Evolutionary conservation across 2,329 filamentous ascomycete species (phyloP).

Genomic region (Nigrospora oryzae): DNA sequence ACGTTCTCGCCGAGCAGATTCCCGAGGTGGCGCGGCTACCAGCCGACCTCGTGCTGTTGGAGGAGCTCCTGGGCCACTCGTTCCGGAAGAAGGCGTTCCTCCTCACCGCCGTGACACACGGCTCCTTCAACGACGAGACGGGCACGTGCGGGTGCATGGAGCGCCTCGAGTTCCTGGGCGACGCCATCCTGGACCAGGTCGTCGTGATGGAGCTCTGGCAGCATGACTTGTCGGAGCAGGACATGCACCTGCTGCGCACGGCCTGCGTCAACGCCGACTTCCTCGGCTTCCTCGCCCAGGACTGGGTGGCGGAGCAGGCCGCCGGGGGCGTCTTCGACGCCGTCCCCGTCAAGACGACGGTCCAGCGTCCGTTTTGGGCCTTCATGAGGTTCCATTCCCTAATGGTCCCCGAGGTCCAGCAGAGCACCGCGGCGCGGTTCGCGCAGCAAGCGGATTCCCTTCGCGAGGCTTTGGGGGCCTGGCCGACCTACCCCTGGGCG

Average conservation of each 20-base stretch:
- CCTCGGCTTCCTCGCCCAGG: slow-evolving; percentile 68
- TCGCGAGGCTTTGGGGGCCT: slow-evolving; percentile 35
- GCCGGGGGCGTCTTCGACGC: slow-evolving; percentile 15
- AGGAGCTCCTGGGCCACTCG: slow-evolving; percentile 60
- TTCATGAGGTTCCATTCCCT: slow-evolving; percentile 56
- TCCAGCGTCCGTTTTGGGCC: slow-evolving; percentile 50
- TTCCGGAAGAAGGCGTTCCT: slow-evolving; percentile 64
- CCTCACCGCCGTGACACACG: slow-evolving; percentile 73
- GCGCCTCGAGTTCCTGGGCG: slow-evolving; percentile 80
- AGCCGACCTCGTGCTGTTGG: slow-evolving; percentile 39
- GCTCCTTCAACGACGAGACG: slow-evolving; percentile 41
- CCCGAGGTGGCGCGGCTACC: slow-evolving; percentile 25
- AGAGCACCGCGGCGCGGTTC: slow-evolving; percentile 35
- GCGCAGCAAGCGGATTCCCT: slow-evolving; percentile 39
- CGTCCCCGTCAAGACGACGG: slow-evolving; percentile 14
- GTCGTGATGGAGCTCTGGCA: slow-evolving; percentile 56
- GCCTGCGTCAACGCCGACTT: slow-evolving; percentile 75
- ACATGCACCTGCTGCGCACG: slow-evolving; percentile 71
- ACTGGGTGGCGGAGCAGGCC: slow-evolving; percentile 31
- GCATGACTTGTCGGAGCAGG: slow-evolving; percentile 33
- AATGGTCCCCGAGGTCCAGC: slow-evolving; percentile 38
- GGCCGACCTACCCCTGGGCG: slow-evolving; percentile 66
- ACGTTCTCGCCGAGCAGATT: slow-evolving; percentile 33
- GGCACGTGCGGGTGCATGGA: slow-evolving; percentile 42
- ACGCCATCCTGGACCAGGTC: slow-evolving; percentile 74